Conservation (phyloP, 148 eudicot species). For the Drosera capensis region DNA sequence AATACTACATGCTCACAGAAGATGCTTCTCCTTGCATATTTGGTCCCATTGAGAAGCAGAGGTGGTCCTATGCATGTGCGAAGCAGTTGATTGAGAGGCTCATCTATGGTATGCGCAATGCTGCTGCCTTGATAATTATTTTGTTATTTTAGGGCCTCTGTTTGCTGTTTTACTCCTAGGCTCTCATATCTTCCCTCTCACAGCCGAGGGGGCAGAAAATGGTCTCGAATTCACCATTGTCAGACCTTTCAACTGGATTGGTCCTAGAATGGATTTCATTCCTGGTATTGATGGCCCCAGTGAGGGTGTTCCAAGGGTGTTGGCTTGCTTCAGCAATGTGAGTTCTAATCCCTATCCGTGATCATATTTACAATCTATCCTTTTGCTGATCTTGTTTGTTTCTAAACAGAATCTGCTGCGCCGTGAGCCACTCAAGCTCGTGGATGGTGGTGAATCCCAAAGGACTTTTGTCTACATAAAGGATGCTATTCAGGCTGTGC, state of each 20-base stretch:
- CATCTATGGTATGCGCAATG: constrained; percentile 44
- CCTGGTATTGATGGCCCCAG: constrained; percentile 98
- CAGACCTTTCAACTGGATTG: constrained; percentile 98
- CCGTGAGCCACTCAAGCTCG: constrained; percentile 87
- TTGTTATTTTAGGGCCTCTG: background rate
- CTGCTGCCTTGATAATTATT: background rate
- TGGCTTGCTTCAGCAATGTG: constrained; percentile 97
- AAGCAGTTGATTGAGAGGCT: constrained; percentile 97
- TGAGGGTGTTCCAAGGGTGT: constrained; percentile 97
- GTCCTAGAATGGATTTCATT: constrained; percentile 98
- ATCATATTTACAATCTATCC: too few relatives aligned
- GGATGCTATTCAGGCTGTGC: constrained; percentile 95
- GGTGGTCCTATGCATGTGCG: constrained; percentile 99
- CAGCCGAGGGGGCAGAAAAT: constrained; percentile 99
- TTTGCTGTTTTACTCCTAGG: background rate
- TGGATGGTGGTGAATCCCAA: constrained; percentile 96
- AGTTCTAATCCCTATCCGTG: constrained; percentile 7
- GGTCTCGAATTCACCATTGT: constrained; percentile 91
- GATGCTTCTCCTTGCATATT: constrained; percentile 91
- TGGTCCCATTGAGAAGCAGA: constrained; percentile 96
- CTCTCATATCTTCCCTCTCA: background rate
- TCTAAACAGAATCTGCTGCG: constrained; percentile 63
- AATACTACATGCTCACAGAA: constrained; percentile 70
- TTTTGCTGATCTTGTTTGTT: too few relatives aligned
- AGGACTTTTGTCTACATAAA: constrained; percentile 86